Base-by-base conservation (phyloP, 306 rosid species). In the Abrus pulchellus region DNA sequence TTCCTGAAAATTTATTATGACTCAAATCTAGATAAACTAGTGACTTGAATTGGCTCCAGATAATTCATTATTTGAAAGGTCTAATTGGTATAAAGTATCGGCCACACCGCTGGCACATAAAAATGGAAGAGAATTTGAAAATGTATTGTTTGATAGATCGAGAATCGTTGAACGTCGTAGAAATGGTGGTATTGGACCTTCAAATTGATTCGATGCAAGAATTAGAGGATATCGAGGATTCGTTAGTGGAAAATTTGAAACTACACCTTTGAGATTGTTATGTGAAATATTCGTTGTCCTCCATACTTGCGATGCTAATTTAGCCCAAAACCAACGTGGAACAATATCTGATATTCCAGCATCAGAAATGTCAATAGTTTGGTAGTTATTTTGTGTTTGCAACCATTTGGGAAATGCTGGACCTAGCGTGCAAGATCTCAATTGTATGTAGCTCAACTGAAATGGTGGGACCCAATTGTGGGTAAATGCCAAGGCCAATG, bases 21-120 rank as follows among this genome's bases (percentile, higher is more conserved):
- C 77, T 82, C 71, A 82, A 48, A 67, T 82, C 81, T 2, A 82
- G 0, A 82, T 75, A 82, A 3, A 1, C 52, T 3, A 82, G 29
- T 61, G 83, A 61, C 3, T 66, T 71, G 78, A 71, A 61, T 6
- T 65, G 12, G 1, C 11, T 71, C 83, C 70, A 1, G 48, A 74
- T 3, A 79, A 6, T 3, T 13, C 54, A 9, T 75, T 82, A 1
- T 44, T 27, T 2, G 81, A 82, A 67, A 67, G 30, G n/a, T 82
- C 77, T 5, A 82, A 6, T 0, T 9, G 4, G 10, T 7, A 29
- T 10, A 75, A 12, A 5, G 0, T 7, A 12, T 3, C 47, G 4
- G 9, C 55, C 0, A 13, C 12, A 3, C 13, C 59, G 5, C 56
- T 57, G 2, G 32, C n/a, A 75, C 85, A 75, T 36, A 57, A 13